These are phyloP conservation scores for Sporobolomyces phaffii DNA, from an alignment of 768 basidiomycete genomes.

Conservation along the genomic window DNA sequence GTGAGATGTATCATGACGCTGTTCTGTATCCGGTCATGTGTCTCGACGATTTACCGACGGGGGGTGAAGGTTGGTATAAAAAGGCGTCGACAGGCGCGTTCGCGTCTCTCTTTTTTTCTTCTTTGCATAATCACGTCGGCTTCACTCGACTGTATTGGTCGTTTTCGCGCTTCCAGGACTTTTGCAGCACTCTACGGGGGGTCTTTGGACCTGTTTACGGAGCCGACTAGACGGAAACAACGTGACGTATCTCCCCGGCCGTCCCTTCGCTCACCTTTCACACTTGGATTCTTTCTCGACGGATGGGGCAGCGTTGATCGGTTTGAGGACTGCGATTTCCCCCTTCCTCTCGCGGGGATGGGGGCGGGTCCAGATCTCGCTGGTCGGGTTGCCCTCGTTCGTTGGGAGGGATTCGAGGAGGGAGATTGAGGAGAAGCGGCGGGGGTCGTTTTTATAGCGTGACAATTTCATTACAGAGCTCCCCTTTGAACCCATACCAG, in stretches of 20 bases:
- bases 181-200: not conserved
- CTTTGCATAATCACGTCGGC: slow-evolving; percentile 15
- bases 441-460: slow-evolving; percentile 5
- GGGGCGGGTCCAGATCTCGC: not conserved
- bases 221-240: not conserved
- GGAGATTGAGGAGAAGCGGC: not conserved
- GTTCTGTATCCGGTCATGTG: too few species aligned
- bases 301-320: not conserved
- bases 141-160: slow-evolving; percentile 9
- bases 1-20: too few species aligned
- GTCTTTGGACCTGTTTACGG: not conserved
- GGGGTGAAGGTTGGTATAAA: not conserved
- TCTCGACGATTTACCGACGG: not conserved
- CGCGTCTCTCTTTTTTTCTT: too few species aligned
- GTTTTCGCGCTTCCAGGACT: too few species aligned
- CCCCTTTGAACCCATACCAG: not conserved
- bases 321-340: slow-evolving; percentile 20
- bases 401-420: not conserved
- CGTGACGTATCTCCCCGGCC: slow-evolving; percentile 5
- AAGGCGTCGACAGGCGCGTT: too few species aligned
- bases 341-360: too few species aligned
- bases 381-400: not conserved
- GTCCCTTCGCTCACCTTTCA: not conserved
- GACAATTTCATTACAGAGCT: not conserved
- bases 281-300: not conserved